These are phyloP conservation scores for Flaveria brownii DNA, from an alignment of 129 eudicot species.

Conservation along the genomic window DNA sequence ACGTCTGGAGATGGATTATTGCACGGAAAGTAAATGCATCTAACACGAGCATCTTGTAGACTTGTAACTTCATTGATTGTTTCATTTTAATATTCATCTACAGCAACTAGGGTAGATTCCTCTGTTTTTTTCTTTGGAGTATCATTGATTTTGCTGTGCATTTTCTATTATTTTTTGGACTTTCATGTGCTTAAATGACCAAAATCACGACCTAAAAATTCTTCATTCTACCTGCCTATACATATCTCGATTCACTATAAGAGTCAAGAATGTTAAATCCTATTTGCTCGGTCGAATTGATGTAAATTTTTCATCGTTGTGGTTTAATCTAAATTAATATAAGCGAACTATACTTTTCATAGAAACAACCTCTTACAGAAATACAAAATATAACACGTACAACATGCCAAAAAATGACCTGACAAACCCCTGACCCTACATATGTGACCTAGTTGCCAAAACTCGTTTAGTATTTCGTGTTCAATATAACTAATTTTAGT, in stretches of 20 bases:
- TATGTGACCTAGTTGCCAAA: background rate
- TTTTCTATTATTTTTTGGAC: background rate
- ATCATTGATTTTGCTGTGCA: slow-evolving; percentile 9
- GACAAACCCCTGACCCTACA: too few relatives aligned
- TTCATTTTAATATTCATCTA: background rate
- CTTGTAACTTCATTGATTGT: slow-evolving; percentile 14
- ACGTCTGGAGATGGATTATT: background rate
- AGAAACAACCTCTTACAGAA: too few relatives aligned
- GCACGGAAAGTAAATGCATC: slow-evolving; percentile 11
- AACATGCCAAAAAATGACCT: too few relatives aligned
- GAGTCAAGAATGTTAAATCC: too few relatives aligned
- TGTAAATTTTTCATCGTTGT: background rate
- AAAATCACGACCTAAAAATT: background rate
- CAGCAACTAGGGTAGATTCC: slow-evolving; percentile 11
- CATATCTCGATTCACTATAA: too few relatives aligned
- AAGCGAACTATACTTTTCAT: too few relatives aligned
- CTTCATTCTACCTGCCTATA: too few relatives aligned
- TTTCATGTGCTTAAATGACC: background rate
- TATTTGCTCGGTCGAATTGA: background rate
- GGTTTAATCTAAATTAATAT: too few relatives aligned
- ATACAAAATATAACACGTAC: too few relatives aligned
- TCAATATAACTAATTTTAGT: background rate
- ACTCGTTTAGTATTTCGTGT: slow-evolving; percentile 15
- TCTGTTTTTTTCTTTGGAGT: background rate
- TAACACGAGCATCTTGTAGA: slow-evolving; percentile 16